phyloP scores from a whole-genome alignment of 2,329 filamentous ascomycete species.

The Xylaria digitata region DNA sequence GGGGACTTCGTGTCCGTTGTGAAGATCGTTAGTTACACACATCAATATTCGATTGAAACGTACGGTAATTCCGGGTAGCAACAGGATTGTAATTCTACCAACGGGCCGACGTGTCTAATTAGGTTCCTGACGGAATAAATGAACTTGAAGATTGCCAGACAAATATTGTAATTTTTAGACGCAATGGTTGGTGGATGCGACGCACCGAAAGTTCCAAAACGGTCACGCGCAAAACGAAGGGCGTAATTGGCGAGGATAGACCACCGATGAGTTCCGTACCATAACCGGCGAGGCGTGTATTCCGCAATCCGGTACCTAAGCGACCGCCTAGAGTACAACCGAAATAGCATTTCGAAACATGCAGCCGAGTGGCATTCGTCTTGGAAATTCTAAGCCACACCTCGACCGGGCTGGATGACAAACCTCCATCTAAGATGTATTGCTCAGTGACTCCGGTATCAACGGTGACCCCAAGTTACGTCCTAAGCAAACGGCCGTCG shows the following conservation, averaged over 20 bases:
- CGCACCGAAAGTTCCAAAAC: not conserved
- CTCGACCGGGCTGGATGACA: not conserved
- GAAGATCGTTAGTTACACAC: too few relatives aligned
- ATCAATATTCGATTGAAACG: too few relatives aligned
- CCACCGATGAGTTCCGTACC: not conserved
- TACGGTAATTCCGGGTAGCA: too few relatives aligned
- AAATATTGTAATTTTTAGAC: not conserved
- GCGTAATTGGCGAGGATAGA: not conserved
- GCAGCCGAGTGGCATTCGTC: not conserved
- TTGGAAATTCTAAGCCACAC: not conserved
- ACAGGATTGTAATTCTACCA: too few relatives aligned
- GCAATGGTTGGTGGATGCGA: not conserved
- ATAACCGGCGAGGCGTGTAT: not conserved
- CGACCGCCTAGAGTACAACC: not conserved
- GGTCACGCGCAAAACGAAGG: not conserved
- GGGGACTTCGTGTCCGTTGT: not conserved
- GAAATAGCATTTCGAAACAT: not conserved
- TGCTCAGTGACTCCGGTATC: not conserved
- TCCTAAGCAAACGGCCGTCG: conserved; percentile 74
- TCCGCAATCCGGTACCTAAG: not conserved
- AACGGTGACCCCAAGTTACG: conserved; percentile 5
- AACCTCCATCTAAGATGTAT: not conserved
- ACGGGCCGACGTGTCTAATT: too few relatives aligned
- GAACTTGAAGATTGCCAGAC: not conserved
- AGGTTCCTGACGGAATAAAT: not conserved